Conservation (phyloP, 2,329 filamentous ascomycete species). For the Cordyceps cateniannulata region DNA sequence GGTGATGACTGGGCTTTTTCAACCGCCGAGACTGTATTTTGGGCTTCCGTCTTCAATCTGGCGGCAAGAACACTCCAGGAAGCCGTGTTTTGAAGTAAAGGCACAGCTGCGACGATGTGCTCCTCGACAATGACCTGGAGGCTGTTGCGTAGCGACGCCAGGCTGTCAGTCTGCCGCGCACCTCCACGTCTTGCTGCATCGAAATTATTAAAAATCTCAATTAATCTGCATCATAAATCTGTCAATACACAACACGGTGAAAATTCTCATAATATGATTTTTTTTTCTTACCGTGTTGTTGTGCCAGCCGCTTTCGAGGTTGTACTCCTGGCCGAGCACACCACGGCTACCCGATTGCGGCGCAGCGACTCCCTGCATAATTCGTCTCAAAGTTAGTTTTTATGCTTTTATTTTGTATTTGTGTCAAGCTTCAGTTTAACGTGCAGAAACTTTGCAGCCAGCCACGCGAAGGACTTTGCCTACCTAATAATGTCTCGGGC, state of each 20-base stretch:
- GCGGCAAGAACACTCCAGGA: background rate
- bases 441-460: background rate
- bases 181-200: background rate
- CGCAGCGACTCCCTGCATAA: background rate
- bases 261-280: too few species aligned
- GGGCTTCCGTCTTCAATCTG: background rate
- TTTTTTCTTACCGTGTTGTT: background rate
- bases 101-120: background rate
- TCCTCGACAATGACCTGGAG: background rate
- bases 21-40: background rate
- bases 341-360: background rate
- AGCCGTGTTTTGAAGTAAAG: background rate
- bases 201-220: background rate
- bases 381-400: constrained; percentile 8
- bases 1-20: background rate
- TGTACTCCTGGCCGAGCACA: constrained; percentile 5
- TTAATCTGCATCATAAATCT: background rate
- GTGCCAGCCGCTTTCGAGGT: background rate
- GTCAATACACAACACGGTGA: background rate
- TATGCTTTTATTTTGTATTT: background rate
- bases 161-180: background rate
- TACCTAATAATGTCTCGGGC: background rate
- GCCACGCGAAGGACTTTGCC: background rate
- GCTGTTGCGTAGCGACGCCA: background rate
- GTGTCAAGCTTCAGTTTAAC: background rate